Conservation (phyloP, 2,329 filamentous ascomycete genomes). For the Daldinia sp. region DNA sequence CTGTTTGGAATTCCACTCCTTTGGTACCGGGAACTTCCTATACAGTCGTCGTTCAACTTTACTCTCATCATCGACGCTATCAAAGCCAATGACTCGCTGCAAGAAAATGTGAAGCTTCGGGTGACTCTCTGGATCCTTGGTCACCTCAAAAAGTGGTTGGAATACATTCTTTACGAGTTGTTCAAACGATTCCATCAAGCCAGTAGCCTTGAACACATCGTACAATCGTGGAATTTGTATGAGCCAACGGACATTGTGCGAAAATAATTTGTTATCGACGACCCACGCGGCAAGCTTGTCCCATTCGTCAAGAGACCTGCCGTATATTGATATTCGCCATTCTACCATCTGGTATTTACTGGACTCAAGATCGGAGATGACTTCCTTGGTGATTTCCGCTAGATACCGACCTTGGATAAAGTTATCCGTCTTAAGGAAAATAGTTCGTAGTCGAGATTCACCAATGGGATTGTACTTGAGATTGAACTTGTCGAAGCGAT, state of each 20-base stretch:
- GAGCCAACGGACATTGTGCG: slow-evolving; percentile 96
- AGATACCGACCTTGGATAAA: slow-evolving; percentile 95
- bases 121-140: slow-evolving; percentile 83
- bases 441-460: slow-evolving; percentile 94
- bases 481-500: slow-evolving; percentile 99
- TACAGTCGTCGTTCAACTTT: slow-evolving; percentile 95
- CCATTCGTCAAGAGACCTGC: slow-evolving; percentile 92
- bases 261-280: slow-evolving; percentile 97
- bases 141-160: slow-evolving; percentile 92
- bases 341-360: slow-evolving; percentile 99
- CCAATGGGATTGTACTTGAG: slow-evolving; percentile 98
- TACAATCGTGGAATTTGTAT: slow-evolving; percentile 94
- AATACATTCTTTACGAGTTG: slow-evolving; percentile 92
- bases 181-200: slow-evolving; percentile 88
- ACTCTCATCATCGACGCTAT: slow-evolving; percentile 98
- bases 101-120: slow-evolving; percentile 95
- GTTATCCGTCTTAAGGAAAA: slow-evolving; percentile 98
- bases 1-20: slow-evolving; percentile 87
- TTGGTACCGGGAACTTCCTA: slow-evolving; percentile 92
- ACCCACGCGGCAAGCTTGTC: slow-evolving; percentile 98
- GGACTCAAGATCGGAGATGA: slow-evolving; percentile 94
- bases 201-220: slow-evolving; percentile 92
- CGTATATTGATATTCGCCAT: slow-evolving; percentile 98
- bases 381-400: slow-evolving; percentile 97
- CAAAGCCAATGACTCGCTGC: slow-evolving; percentile 94